phyloP scores from a whole-genome alignment of 2,329 filamentous ascomycete species.

The Fusarium sp. region DNA sequence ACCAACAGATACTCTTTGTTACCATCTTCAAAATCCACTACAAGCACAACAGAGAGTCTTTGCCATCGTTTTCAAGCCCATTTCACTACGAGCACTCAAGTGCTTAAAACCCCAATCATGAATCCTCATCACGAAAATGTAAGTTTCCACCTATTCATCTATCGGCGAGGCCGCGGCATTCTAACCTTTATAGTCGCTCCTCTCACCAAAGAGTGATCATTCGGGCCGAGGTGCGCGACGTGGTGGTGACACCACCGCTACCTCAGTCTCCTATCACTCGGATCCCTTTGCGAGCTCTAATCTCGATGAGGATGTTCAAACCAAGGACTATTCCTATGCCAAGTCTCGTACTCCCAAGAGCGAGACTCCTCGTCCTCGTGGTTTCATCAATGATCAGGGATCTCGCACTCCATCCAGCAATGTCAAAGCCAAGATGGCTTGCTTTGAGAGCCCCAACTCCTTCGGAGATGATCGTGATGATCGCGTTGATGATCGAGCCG shows the following conservation, averaged over 20 bases:
- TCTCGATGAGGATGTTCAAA: slow-evolving; percentile 15
- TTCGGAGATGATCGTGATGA: background rate
- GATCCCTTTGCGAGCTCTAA: slow-evolving; percentile 22
- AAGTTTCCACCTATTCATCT: slow-evolving; percentile 1
- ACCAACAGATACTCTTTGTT: background rate
- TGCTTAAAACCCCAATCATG: slow-evolving; percentile 18
- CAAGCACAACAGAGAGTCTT: background rate
- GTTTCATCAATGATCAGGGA: slow-evolving; percentile 32
- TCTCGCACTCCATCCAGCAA: slow-evolving; percentile 3
- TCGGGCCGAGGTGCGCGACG: slow-evolving; percentile 34
- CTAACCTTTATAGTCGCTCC: slow-evolving; percentile 30
- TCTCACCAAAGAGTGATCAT: slow-evolving; percentile 33
- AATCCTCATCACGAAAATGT: slow-evolving; percentile 23
- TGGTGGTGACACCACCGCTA: slow-evolving; percentile 31
- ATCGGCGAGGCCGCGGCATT: background rate
- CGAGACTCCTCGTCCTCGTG: slow-evolving; percentile 13
- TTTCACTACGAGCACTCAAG: background rate
- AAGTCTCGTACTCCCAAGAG: slow-evolving; percentile 6
- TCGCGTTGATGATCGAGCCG: slow-evolving; percentile 9
- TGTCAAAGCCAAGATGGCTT: background rate
- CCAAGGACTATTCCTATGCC: slow-evolving; percentile 23
- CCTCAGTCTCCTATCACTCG: slow-evolving; percentile 27
- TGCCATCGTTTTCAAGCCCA: background rate
- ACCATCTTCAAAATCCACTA: background rate
- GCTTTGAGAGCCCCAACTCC: background rate